Conservation (phyloP, 768 basidiomycete genomes). For the Trametes gibbosa region DNA sequence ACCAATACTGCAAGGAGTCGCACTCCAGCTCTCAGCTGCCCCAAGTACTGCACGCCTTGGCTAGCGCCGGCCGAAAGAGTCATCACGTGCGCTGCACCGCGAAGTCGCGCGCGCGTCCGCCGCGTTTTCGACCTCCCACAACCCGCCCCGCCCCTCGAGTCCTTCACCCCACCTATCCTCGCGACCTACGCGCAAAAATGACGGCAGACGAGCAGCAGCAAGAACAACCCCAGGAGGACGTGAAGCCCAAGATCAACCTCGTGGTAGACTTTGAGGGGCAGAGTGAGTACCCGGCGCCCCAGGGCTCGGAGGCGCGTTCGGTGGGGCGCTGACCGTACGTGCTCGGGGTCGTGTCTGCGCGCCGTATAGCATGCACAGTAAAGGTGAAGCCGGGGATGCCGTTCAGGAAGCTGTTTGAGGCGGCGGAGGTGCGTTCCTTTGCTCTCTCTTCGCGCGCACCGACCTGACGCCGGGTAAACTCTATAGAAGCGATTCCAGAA, state of each 20-base stretch:
- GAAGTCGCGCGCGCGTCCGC: conserved; percentile 1
- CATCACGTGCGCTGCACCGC: not conserved
- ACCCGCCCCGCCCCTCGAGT: not conserved
- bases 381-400: conserved; percentile 64
- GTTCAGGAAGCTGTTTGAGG: conserved; percentile 67
- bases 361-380: conserved; percentile 52
- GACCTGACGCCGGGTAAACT: not conserved
- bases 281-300: conserved; percentile 37
- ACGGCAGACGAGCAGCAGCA: not conserved
- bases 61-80: too few relatives aligned
- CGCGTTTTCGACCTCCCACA: conserved; percentile 1
- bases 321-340: not conserved
- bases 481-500: conserved; percentile 56
- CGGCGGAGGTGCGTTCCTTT: conserved; percentile 53
- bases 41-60: too few relatives aligned
- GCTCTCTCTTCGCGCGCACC: not conserved
- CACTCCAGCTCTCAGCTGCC: too few relatives aligned
- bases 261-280: conserved; percentile 52
- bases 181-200: not conserved
- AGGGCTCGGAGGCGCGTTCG: not conserved
- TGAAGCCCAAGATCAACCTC: conserved; percentile 72
- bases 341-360: not conserved
- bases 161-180: not conserved
- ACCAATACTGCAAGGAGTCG: too few relatives aligned
- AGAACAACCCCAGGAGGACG: conserved; percentile 39